Conservation (phyloP, 192 early-diverging fungal genomes). For the Podila epigama region DNA sequence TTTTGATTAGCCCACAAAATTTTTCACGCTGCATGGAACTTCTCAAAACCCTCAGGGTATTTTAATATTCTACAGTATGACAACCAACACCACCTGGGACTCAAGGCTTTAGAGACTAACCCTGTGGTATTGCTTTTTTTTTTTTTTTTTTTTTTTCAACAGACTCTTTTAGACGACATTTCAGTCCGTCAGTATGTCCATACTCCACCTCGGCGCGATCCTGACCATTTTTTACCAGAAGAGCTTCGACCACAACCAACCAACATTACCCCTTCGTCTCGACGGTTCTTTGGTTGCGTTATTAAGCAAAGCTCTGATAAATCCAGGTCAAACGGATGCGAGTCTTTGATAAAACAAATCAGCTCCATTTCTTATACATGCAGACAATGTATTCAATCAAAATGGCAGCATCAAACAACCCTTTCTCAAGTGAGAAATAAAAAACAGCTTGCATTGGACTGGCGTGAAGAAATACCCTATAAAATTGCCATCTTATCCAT, state of each 20-base stretch:
- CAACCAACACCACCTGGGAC: constrained; percentile 5
- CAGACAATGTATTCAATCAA: neutral
- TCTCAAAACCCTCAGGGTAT: constrained; percentile 17
- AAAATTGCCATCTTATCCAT: neutral
- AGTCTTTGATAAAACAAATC: neutral
- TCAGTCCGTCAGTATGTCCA: constrained; percentile 19
- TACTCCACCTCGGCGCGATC: constrained; percentile 22
- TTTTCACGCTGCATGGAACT: constrained; percentile 27
- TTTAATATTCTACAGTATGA: constrained; percentile 8
- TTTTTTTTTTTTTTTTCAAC: constrained; percentile 3
- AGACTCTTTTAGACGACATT: constrained; percentile 11
- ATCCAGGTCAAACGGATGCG: constrained; percentile 5
- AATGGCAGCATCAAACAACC: constrained; percentile 1
- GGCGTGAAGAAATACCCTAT: neutral
- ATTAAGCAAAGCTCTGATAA: constrained; percentile 12
- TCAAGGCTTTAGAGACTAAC: constrained; percentile 6
- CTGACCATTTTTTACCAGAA: constrained; percentile 16
- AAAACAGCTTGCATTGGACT: neutral
- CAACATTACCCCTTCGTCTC: constrained; percentile 23
- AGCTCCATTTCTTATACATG: constrained; percentile 2
- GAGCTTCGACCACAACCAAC: constrained; percentile 22
- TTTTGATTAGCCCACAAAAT: too few relatives aligned
- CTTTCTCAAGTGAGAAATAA: constrained; percentile 8
- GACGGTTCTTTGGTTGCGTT: constrained; percentile 31
- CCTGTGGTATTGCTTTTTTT: constrained; percentile 1